phyloP scores from a whole-genome alignment of 2,329 filamentous ascomycete genomes.

The Zalaria obscura region DNA sequence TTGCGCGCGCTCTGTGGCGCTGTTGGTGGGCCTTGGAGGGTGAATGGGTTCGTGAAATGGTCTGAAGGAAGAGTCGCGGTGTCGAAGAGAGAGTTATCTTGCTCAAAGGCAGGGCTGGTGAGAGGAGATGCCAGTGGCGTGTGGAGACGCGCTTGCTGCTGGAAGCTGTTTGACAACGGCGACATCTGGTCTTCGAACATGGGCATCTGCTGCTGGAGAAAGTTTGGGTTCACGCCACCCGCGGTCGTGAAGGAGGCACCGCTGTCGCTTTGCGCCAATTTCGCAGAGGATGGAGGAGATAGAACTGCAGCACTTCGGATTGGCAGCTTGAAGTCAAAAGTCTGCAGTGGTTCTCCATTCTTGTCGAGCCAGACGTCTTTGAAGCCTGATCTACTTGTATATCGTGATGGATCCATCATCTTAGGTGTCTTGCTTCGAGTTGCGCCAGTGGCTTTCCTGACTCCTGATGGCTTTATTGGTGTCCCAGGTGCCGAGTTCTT shows the following conservation, averaged over 20 bases:
- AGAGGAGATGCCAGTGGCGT: conserved; percentile 1
- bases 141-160: not conserved
- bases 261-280: not conserved
- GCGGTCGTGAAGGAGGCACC: not conserved
- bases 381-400: conserved; percentile 1
- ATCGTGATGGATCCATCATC: conserved; percentile 6
- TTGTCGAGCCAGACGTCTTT: conserved; percentile 2
- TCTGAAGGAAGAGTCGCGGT: no score
- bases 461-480: not conserved
- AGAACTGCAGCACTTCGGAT: conserved; percentile 1
- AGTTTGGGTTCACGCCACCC: not conserved
- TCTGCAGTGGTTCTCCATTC: not conserved
- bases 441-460: not conserved
- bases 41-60: not conserved
- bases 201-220: not conserved
- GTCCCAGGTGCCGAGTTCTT: not conserved
- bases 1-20: not conserved
- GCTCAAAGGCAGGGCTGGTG: conserved; percentile 4
- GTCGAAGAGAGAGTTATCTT: not conserved
- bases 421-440: conserved; percentile 3
- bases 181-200: not conserved
- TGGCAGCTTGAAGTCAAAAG: conserved; percentile 1
- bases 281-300: conserved; percentile 3
- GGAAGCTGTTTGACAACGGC: not conserved
- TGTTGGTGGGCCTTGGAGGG: not conserved